Evolutionary conservation across 78 protist species (phyloP).

Genomic region (Andalucia godoyi): DNA sequence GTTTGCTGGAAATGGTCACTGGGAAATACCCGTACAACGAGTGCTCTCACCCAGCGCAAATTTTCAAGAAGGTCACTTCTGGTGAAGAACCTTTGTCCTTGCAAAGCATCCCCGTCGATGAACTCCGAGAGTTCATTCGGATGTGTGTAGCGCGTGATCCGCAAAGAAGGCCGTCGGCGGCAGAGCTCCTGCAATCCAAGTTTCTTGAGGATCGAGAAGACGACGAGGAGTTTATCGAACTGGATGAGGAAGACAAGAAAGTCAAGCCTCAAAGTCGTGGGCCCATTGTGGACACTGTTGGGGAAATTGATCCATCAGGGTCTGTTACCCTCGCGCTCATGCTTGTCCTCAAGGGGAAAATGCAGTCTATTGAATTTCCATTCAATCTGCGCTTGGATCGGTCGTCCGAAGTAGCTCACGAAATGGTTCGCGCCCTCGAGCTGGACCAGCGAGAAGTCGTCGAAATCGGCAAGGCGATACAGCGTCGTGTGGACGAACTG

Average conservation of each 20-base stretch:
- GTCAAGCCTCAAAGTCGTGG: too few relatives aligned
- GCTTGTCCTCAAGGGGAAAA: neutral
- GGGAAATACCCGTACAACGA: conserved; percentile 70
- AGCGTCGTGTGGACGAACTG: too few relatives aligned
- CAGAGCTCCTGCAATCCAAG: conserved; percentile 10
- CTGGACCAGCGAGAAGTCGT: neutral
- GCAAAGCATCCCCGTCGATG: conserved; percentile 1
- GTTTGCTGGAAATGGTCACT: conserved; percentile 82
- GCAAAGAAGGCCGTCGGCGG: conserved; percentile 16
- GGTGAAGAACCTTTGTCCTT: conserved; percentile 23
- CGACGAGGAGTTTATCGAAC: neutral
- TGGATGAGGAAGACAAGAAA: neutral
- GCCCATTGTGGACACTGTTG: neutral
- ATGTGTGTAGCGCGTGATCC: conserved; percentile 9
- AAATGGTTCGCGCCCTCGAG: conserved; percentile 17
- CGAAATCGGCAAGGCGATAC: neutral
- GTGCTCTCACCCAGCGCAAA: conserved; percentile 61
- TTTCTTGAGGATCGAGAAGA: neutral
- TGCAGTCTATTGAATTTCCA: conserved; percentile 12
- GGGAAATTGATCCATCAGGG: neutral
- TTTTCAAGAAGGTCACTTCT: conserved; percentile 35
- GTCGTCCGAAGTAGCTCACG: conserved; percentile 18
- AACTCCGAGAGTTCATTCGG: conserved; percentile 24
- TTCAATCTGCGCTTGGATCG: conserved; percentile 16
- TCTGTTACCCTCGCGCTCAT: neutral